phyloP scores from a whole-genome alignment of 2,329 filamentous ascomycete species.

The Ophidiomyces ophidiicola region DNA sequence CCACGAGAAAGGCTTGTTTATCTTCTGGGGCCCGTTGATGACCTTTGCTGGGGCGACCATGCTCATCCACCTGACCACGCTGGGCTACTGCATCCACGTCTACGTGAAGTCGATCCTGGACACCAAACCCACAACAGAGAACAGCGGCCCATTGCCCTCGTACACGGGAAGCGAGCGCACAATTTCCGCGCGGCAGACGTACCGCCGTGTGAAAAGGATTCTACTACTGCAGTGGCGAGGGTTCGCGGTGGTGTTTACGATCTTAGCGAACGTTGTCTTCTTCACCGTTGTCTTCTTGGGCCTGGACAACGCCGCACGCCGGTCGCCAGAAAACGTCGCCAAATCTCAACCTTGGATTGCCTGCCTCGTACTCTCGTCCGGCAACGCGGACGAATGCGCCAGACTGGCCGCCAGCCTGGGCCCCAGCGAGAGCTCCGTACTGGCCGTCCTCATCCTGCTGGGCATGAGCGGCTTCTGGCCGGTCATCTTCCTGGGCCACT shows the following conservation, averaged over 20 bases:
- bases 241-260: constrained; percentile 77
- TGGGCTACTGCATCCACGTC: constrained; percentile 85
- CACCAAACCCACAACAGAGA: constrained; percentile 55
- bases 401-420: constrained; percentile 48
- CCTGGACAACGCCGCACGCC: constrained; percentile 59
- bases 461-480: constrained; percentile 80
- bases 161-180: constrained; percentile 64
- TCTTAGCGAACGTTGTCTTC: constrained; percentile 83
- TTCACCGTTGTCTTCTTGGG: constrained; percentile 86
- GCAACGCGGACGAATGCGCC: constrained; percentile 56
- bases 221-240: constrained; percentile 90
- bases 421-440: constrained; percentile 62
- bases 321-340: constrained; percentile 42
- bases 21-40: constrained; percentile 83
- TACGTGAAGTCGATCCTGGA: constrained; percentile 77
- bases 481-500: constrained; percentile 66
- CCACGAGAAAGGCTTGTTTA: constrained; percentile 66
- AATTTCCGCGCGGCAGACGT: constrained; percentile 77
- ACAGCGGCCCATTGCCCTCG: constrained; percentile 57
- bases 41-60: constrained; percentile 64
- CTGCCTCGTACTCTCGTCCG: constrained; percentile 51
- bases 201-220: constrained; percentile 72
- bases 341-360: constrained; percentile 54
- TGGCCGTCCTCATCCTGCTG: constrained; percentile 70
- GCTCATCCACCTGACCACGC: constrained; percentile 72